phyloP scores from a whole-genome alignment of 805 yeast genomes.

The Metschnikowia peoriensis region DNA sequence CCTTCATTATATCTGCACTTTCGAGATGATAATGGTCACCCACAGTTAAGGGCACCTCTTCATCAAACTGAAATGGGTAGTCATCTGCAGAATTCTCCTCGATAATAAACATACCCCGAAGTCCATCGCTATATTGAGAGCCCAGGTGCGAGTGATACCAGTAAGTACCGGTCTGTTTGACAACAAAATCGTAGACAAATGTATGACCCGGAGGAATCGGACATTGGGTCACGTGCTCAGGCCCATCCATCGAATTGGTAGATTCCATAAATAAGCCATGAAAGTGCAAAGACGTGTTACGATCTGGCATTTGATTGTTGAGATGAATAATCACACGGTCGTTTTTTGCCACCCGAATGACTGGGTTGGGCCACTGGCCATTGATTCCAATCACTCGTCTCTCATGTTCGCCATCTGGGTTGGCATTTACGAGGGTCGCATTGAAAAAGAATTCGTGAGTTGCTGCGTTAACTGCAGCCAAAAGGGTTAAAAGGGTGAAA shows the following conservation, averaged over 20 bases:
- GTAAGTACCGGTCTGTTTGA: slow-evolving; percentile 23
- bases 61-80: slow-evolving; percentile 59
- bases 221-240: slow-evolving; percentile 46
- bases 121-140: slow-evolving; percentile 75
- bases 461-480: slow-evolving; percentile 16
- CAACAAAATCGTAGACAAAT: slow-evolving; percentile 37
- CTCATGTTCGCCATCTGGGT: slow-evolving; percentile 55
- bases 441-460: slow-evolving; percentile 38
- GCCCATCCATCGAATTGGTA: slow-evolving; percentile 45
- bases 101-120: slow-evolving; percentile 65
- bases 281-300: slow-evolving; percentile 43
- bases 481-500: slow-evolving; percentile 4
- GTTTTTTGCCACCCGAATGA: slow-evolving; percentile 33
- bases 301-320: slow-evolving; percentile 31
- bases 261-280: slow-evolving; percentile 44
- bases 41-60: slow-evolving; percentile 55
- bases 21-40: slow-evolving; percentile 65
- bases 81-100: slow-evolving; percentile 46
- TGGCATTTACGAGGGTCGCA: slow-evolving; percentile 39
- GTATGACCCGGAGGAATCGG: slow-evolving; percentile 41
- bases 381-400: slow-evolving; percentile 61
- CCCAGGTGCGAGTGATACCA: slow-evolving; percentile 86
- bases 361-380: slow-evolving; percentile 44
- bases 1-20: slow-evolving; percentile 43
- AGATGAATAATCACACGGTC: slow-evolving; percentile 42